These are phyloP conservation scores for Phyllosticta paracitricarpa DNA, from an alignment of 2,329 filamentous ascomycete genomes.

Conservation along the genomic window DNA sequence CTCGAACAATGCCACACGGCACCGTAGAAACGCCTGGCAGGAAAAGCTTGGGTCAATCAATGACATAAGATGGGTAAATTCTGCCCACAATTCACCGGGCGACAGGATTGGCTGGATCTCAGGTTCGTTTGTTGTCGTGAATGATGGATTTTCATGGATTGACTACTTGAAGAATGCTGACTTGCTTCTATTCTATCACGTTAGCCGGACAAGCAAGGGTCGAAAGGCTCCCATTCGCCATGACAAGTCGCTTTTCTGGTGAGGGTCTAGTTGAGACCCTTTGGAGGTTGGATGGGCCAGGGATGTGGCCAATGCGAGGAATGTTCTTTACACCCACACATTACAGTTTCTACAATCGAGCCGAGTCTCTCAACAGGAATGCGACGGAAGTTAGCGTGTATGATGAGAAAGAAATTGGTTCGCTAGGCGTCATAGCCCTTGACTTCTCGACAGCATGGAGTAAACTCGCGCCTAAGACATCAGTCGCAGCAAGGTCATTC, in stretches of 20 bases:
- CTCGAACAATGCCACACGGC: conserved; percentile 8
- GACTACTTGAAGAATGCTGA: conserved; percentile 12
- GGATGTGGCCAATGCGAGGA: conserved; percentile 16
- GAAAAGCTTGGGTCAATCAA: conserved; percentile 10
- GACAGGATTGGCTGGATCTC: conserved; percentile 9
- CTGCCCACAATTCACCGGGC: conserved; percentile 7
- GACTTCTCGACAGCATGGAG: conserved; percentile 5
- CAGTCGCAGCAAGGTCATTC: conserved; percentile 11
- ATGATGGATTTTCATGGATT: conserved; percentile 11
- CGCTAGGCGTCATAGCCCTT: conserved; percentile 11
- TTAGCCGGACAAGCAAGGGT: conserved; percentile 30
- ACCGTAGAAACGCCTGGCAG: conserved; percentile 11
- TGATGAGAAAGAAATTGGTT: conserved; percentile 11
- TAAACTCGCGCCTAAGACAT: conserved; percentile 12
- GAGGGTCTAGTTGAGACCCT: conserved; percentile 12
- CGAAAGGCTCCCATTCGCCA: conserved; percentile 18
- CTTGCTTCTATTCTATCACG: conserved; percentile 13
- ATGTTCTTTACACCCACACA: conserved; percentile 12
- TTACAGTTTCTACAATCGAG: conserved; percentile 5
- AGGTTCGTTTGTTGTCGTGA: conserved; percentile 9
- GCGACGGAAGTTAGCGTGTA: conserved; percentile 10
- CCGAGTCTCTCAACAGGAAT: conserved; percentile 11
- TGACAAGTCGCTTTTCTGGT: conserved; percentile 25
- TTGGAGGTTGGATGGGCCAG: conserved; percentile 22
- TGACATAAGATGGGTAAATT: conserved; percentile 10